Base-by-base conservation (phyloP, 176 grass and related monocot species). In the Oryza rufipogon region DNA sequence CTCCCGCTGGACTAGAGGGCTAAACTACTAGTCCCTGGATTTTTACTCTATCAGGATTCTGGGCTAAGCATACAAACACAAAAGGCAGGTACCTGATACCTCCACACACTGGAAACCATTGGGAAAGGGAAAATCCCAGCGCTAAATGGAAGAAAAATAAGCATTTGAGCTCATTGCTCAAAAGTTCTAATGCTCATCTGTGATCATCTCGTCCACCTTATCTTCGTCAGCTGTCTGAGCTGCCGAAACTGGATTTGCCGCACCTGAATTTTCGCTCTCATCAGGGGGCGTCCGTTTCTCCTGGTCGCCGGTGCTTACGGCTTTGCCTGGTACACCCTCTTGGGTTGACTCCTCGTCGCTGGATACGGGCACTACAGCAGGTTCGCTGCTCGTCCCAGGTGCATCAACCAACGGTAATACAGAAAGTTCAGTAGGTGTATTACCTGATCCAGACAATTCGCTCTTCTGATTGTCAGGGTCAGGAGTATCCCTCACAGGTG, bases 41-140 rank as follows among this genome's bases (percentile, higher is more conserved):
- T 77, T 77, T 81, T 80, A 78, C 67, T 87, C 87, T 84, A 71
- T 87, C 74, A 64, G 33, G 70, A 77, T 49, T 87, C 73, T 68
- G 36, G 66, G 70, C 84, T 89, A 87, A 46, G 68, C 67, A 72
- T 90, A 87, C 85, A 85, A 70, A 87, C 81, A 87, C 63, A 61
- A 65, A 52, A 64, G 20, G 58, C 19, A 63, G 19, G 58, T 67
- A 80, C 74, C 33, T 51, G 19, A n/a, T 67, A 80, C 74, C 44
- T 51, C 45, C 64, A 78, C 64, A 77, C 49, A 83, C 58, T 80
- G 75, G 33, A 86, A 86, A 88, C 51, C 83, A 83, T 47, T 86
- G 84, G 83, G 77, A 74, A 81, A 76, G 80, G 87, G 77, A 74
- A 87, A 89, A 92, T 84, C 72, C 87, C 87, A 85, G 69, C 46